These are phyloP conservation scores for Tricholoma sp. DNA, from an alignment of 768 basidiomycete genomes.

Conservation along the genomic window DNA sequence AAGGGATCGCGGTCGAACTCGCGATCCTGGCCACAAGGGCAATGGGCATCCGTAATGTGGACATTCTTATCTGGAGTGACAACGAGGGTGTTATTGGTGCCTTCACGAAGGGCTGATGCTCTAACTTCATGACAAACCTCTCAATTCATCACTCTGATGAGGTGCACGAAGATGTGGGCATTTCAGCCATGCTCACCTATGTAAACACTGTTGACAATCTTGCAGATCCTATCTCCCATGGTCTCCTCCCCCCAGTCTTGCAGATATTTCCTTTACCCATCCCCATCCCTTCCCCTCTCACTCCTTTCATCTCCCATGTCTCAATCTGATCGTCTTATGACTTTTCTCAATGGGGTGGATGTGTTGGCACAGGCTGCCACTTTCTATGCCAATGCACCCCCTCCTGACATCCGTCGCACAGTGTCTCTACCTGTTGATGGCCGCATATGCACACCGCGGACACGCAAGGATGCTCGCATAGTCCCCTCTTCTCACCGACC, in stretches of 20 bases:
- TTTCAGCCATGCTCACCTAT: constrained; percentile 18
- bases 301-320: background rate
- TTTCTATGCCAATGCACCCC: background rate
- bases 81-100: constrained; percentile 22
- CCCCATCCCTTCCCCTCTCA: background rate
- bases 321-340: background rate
- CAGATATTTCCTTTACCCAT: background rate
- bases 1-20: constrained; percentile 1
- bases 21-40: constrained; percentile 4
- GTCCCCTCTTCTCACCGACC: constrained; percentile 9
- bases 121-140: constrained; percentile 15
- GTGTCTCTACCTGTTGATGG: constrained; percentile 2
- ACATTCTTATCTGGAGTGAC: constrained; percentile 15
- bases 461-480: background rate
- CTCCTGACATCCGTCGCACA: background rate
- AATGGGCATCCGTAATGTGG: constrained; percentile 5
- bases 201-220: constrained; percentile 22
- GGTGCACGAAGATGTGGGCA: constrained; percentile 11
- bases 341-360: background rate
- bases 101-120: constrained; percentile 14
- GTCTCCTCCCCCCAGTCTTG: background rate
- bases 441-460: constrained; percentile 2
- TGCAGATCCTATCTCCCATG: constrained; percentile 25
- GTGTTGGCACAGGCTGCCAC: background rate
- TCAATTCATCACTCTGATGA: constrained; percentile 13